A percentile compares a stretch with the other conserved stretches of the same genome.
These are phyloP conservation scores for Betula pendula DNA, from an alignment of 306 rosid species.

Conservation along the genomic window DNA sequence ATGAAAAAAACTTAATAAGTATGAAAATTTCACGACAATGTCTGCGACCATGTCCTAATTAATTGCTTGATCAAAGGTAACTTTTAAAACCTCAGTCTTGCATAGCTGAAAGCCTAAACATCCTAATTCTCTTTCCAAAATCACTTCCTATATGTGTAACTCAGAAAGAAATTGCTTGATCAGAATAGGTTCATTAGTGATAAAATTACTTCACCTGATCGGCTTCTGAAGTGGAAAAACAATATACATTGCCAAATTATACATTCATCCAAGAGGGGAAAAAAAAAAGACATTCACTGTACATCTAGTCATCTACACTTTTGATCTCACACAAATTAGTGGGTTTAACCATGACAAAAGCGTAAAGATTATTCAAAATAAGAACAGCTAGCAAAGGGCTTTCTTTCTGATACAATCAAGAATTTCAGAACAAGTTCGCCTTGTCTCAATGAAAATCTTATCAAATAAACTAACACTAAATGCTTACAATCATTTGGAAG, in stretches of 20 bases:
- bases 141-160: not conserved
- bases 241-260: not conserved
- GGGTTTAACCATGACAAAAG: not conserved
- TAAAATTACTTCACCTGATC: not conserved
- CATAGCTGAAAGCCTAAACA: not conserved
- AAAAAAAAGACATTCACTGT: not conserved
- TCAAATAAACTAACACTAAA: not conserved
- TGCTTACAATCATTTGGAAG: not conserved
- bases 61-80: no score
- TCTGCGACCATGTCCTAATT: no score
- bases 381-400: not conserved
- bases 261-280: not conserved
- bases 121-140: not conserved
- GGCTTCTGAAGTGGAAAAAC: not conserved
- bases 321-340: not conserved
- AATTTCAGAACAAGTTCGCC: not conserved
- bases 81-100: no score
- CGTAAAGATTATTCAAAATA: not conserved
- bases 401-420: not conserved
- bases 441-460: not conserved
- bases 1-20: no score
- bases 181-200: not conserved
- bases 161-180: not conserved
- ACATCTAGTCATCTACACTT: not conserved
- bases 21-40: no score